Base-by-base conservation (phyloP, 176 grass and related monocot genomes). In the Triticum timopheevii region DNA sequence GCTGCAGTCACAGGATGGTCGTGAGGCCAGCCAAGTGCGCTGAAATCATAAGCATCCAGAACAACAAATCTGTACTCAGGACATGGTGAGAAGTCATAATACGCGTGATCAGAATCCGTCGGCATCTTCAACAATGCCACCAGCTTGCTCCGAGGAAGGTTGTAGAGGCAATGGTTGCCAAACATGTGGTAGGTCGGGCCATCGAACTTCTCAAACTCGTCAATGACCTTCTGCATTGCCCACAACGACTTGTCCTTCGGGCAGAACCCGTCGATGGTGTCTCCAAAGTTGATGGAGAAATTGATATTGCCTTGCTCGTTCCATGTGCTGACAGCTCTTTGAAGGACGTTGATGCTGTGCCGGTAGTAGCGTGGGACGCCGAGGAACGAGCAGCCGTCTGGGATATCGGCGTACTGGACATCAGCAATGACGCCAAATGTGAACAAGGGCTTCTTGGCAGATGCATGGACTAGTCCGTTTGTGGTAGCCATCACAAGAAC, bases 131-230 rank as follows among this genome's bases (percentile, higher is more conserved):
- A 56, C 85, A 94, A 34, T 54, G 93, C 65, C 25, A 98, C 69
- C 30, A 98, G 70, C 82, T 94, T 59, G 69, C 54, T 88, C 34
- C 93, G 85, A 6, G 96, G 96, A 77, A 98, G 93, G 76, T 98
- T 98, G 72, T 98, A 98, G 10, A 98, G 96, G 88, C 96, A 98
- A 64, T 98, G 96, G 71, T 98, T 98, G 61, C 96, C 96, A 36
- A 98, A 82, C 93, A 98, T 98, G 88, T 98, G 96, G 61, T 98
- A 98, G 25, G 89, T 80, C 6, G 90, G 88, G 16, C 93, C 92
- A 16, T 94, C 54, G 20, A 98, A 95, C 70, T 87, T 94, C 13
- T 94, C 88, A 63, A 98, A 98, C 44, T 98, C 96, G 6, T 86
- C 42, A 5, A 98, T 58, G 27, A 98, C 90, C 76, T 94, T 95